Conservation (phyloP, 352 stramenopile species). For the Phytopythium chamaehyphon region DNA sequence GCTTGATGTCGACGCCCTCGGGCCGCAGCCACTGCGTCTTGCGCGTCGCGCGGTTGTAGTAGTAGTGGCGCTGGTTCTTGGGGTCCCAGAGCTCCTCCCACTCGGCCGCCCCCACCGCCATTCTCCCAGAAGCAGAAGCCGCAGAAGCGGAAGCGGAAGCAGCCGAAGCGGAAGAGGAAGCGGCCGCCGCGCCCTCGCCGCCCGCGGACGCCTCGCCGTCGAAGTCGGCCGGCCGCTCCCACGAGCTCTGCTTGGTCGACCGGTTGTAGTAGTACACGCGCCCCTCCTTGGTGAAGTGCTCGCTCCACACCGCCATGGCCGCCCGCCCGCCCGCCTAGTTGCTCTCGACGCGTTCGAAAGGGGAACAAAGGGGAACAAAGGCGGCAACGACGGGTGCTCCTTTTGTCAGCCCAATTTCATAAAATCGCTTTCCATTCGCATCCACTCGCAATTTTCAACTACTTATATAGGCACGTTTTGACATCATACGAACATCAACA, state of each 20-base stretch:
- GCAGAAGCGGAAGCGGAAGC: not conserved
- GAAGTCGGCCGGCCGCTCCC: constrained; percentile 79
- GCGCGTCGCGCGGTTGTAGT: constrained; percentile 76
- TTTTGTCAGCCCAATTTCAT: not conserved
- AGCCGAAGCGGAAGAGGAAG: not conserved
- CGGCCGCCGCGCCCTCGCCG: not conserved
- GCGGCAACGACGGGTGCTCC: too few relatives aligned
- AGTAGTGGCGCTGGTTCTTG: constrained; percentile 83
- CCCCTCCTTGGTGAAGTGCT: constrained; percentile 84
- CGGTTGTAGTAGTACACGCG: constrained; percentile 89
- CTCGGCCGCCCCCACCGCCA: constrained; percentile 21
- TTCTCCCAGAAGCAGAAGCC: constrained; percentile 10
- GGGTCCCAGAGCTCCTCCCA: constrained; percentile 88
- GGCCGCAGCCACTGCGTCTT: constrained; percentile 84
- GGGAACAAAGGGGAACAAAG: not conserved
- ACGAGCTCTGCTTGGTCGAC: constrained; percentile 82
- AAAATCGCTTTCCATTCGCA: not conserved
- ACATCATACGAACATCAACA: too few relatives aligned
- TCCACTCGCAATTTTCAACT: too few relatives aligned
- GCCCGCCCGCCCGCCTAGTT: not conserved
- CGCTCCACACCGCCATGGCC: constrained; percentile 66
- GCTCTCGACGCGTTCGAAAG: not conserved
- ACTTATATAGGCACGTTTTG: too few relatives aligned
- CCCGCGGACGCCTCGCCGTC: constrained; percentile 36
- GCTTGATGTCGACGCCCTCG: constrained; percentile 72